Evolutionary conservation across 345 rosid species (phyloP).

Genomic region (Acer saccharum): DNA sequence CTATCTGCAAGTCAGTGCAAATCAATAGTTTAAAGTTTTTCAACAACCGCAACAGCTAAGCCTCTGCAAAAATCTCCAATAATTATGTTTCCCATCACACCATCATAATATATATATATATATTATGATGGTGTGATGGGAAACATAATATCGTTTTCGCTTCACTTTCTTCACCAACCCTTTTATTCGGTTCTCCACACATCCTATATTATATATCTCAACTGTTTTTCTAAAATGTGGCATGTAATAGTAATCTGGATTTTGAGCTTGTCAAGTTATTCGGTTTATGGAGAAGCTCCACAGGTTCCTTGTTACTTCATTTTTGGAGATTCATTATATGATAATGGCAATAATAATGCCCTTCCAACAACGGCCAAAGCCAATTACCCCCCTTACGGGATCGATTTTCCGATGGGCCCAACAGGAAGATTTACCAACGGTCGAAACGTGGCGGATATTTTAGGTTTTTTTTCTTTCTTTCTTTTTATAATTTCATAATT

Average conservation of each 20-base stretch:
- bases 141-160: too few species aligned
- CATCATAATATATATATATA: too few species aligned
- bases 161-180: too few species aligned
- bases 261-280: not conserved
- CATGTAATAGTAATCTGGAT: not conserved
- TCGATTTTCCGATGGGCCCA: conserved; percentile 52
- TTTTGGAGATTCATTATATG: conserved; percentile 64
- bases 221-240: not conserved
- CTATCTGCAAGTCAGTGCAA: too few species aligned
- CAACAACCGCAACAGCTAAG: too few species aligned
- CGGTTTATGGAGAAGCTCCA: conserved; percentile 18
- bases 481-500: not conserved
- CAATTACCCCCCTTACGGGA: conserved; percentile 55
- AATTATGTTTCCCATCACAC: too few species aligned
- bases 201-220: too few species aligned
- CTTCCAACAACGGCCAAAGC: conserved; percentile 51
- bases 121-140: too few species aligned
- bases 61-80: too few species aligned
- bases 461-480: conserved; percentile 33
- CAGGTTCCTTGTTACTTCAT: conserved; percentile 53
- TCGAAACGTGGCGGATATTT: conserved; percentile 42
- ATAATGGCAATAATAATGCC: conserved; percentile 62
- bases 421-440: conserved; percentile 69
- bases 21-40: too few species aligned
- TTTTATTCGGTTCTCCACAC: too few species aligned